These are phyloP conservation scores for Gossypium schwendimanii DNA, from an alignment of 441 rosid genomes.

Conservation along the genomic window DNA sequence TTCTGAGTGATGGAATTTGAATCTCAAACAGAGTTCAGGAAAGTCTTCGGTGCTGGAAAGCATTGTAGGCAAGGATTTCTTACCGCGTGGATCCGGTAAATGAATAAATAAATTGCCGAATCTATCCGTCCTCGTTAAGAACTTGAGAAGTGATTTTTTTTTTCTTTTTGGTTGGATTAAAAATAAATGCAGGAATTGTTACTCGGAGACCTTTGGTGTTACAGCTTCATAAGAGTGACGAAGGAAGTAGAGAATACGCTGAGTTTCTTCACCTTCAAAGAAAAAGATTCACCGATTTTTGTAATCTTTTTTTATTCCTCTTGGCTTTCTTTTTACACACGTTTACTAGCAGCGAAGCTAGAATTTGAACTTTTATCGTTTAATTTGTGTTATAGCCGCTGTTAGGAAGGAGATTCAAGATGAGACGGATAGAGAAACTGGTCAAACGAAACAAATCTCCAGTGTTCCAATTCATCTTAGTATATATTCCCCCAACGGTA, in stretches of 20 bases:
- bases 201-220: constrained; percentile 91
- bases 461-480: constrained; percentile 93
- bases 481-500: constrained; percentile 87
- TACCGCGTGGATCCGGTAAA: constrained; percentile 98
- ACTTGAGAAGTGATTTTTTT: not conserved
- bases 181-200: constrained; percentile 64
- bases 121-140: not conserved
- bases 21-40: constrained; percentile 70
- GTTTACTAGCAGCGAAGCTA: not conserved
- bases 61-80: constrained; percentile 87
- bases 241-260: constrained; percentile 85
- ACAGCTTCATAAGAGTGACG: constrained; percentile 90
- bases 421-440: constrained; percentile 97
- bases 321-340: not conserved
- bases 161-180: not conserved
- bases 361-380: not conserved
- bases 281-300: constrained; percentile 78
- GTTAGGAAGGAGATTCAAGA: constrained; percentile 97
- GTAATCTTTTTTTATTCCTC: constrained; percentile 26
- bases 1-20: not conserved
- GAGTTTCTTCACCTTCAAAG: constrained; percentile 91
- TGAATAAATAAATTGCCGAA: not conserved
- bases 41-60: constrained; percentile 97
- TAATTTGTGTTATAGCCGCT: constrained; percentile 43
- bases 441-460: constrained; percentile 73